These are phyloP conservation scores for Gaertneriomyces semiglobifer DNA, from an alignment of 192 early-diverging fungal genomes.

Conservation along the genomic window DNA sequence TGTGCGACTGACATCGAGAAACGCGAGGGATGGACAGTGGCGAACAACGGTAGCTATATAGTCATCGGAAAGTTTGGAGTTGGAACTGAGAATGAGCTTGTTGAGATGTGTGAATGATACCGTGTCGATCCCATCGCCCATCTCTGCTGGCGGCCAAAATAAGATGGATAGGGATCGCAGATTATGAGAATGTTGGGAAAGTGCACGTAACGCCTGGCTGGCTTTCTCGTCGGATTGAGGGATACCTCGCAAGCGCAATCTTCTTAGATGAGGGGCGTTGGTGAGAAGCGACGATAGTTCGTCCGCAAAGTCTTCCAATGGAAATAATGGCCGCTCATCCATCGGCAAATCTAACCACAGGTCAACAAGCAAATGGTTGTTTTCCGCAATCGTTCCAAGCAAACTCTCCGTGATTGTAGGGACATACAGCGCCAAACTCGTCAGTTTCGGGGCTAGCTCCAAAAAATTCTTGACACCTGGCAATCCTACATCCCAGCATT, in stretches of 20 bases:
- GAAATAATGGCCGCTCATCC: conserved; percentile 20
- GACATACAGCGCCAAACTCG: conserved; percentile 27
- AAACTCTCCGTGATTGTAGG: conserved; percentile 22
- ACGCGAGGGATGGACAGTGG: conserved; percentile 17
- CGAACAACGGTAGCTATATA: conserved; percentile 20
- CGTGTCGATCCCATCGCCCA: conserved; percentile 14
- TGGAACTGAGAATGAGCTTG: conserved; percentile 23
- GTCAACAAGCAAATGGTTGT: conserved; percentile 28
- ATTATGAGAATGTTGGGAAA: conserved; percentile 10
- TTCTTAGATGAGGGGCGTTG: conserved; percentile 4
- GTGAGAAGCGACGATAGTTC: conserved; percentile 17
- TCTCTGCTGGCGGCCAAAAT: conserved; percentile 22
- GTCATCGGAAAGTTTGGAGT: conserved; percentile 20
- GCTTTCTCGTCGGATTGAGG: conserved; percentile 16
- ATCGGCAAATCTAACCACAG: conserved; percentile 30
- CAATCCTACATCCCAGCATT: conserved; percentile 27
- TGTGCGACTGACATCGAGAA: conserved; percentile 25
- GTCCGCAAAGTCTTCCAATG: conserved; percentile 17
- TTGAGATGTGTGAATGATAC: conserved; percentile 18
- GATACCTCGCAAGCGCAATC: conserved; percentile 24
- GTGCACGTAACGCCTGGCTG: conserved; percentile 17
- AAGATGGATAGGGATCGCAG: conserved; percentile 24
- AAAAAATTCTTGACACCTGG: neutral
- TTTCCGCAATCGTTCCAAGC: conserved; percentile 23
- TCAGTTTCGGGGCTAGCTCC: conserved; percentile 10